These are phyloP conservation scores for Tolypocladium tropicale DNA, from an alignment of 2,329 filamentous ascomycete genomes.

Conservation along the genomic window DNA sequence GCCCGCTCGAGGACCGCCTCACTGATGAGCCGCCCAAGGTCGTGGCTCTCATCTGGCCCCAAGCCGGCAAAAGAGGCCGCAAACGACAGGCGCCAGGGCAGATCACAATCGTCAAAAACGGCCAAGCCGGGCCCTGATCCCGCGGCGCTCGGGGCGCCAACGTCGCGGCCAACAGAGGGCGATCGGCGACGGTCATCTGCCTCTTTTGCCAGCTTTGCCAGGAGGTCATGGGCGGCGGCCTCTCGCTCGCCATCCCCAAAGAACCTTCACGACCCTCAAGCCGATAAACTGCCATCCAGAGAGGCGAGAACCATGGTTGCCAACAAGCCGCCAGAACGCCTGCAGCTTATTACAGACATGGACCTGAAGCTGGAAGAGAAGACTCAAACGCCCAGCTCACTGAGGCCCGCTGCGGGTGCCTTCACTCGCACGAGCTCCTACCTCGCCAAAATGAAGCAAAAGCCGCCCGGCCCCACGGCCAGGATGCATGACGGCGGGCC, in stretches of 20 bases:
- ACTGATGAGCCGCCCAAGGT: constrained; percentile 37
- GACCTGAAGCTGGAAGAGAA: constrained; percentile 10
- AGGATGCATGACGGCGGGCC: constrained; percentile 25
- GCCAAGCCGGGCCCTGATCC: constrained; percentile 11
- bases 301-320: constrained; percentile 12
- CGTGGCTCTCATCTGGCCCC: constrained; percentile 38
- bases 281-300: constrained; percentile 11
- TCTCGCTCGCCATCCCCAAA: constrained; percentile 40
- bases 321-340: constrained; percentile 15
- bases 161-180: constrained; percentile 16
- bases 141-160: neutral
- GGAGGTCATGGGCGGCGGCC: constrained; percentile 39
- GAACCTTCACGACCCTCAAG: constrained; percentile 16
- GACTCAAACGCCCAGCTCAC: constrained; percentile 20
- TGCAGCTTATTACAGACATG: constrained; percentile 16
- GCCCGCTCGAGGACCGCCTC: constrained; percentile 31
- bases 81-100: constrained; percentile 10
- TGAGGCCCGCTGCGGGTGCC: constrained; percentile 25
- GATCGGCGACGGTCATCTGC: constrained; percentile 29
- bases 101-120: constrained; percentile 14
- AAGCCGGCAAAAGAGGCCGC: constrained; percentile 23
- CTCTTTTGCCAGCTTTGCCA: constrained; percentile 40
- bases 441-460: constrained; percentile 38
- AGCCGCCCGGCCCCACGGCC: constrained; percentile 32
- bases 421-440: constrained; percentile 36